These are phyloP conservation scores for Nicotiana tomentosiformis DNA, from an alignment of 257 asterid genomes.

Conservation along the genomic window DNA sequence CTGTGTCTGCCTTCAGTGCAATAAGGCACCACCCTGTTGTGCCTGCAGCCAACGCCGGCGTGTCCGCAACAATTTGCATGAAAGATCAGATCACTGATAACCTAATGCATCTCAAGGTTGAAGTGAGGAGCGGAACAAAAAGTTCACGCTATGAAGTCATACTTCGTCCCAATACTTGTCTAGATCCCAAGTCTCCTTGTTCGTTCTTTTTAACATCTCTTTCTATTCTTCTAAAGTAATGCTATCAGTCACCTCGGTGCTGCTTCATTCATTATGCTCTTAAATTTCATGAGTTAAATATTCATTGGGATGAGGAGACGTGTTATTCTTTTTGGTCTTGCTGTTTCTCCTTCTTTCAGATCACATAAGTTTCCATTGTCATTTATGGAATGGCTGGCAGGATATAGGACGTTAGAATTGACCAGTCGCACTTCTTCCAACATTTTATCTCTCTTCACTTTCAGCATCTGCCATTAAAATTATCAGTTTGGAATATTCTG, in stretches of 20 bases:
- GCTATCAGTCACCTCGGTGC: neutral
- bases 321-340: neutral
- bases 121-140: conserved; percentile 86
- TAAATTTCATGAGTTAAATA: neutral
- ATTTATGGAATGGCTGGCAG: neutral
- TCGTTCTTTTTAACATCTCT: too few species aligned
- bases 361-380: neutral
- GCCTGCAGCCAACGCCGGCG: too few species aligned
- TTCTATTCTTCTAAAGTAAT: too few species aligned
- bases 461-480: neutral
- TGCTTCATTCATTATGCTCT: neutral
- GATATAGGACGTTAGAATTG: conserved; percentile 1
- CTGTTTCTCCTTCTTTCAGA: conserved; percentile 1
- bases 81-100: conserved; percentile 51
- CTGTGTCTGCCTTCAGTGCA: too few species aligned
- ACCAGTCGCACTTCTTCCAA: neutral
- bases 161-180: conserved; percentile 50
- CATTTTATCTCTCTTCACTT: neutral
- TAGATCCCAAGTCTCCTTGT: too few species aligned
- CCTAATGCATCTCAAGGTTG: conserved; percentile 49
- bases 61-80: conserved; percentile 32
- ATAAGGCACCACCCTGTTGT: too few species aligned
- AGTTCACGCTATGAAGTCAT: conserved; percentile 73
- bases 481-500: neutral
- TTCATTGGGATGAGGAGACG: neutral